Conservation (phyloP, 371 early-diverging fungal genomes). For the Homolaphlyctis polyrhiza region DNA sequence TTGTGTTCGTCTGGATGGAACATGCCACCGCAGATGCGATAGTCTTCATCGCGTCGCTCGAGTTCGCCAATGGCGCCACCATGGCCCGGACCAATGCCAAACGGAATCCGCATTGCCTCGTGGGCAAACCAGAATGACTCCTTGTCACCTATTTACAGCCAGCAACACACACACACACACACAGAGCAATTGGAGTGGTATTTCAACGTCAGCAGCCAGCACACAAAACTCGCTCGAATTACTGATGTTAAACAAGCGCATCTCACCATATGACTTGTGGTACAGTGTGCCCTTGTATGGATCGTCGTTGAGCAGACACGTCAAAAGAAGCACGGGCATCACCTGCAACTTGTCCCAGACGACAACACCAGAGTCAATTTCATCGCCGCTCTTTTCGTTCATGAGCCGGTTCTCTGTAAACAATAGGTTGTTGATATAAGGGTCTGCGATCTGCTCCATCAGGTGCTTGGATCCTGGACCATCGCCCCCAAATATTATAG, state of each 20-base stretch:
- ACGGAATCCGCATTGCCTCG: slow-evolving; percentile 13
- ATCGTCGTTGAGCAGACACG: slow-evolving; percentile 25
- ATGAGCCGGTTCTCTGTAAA: not conserved
- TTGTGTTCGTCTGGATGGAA: slow-evolving; percentile 28
- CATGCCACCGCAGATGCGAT: slow-evolving; percentile 14
- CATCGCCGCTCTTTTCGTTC: slow-evolving; percentile 11
- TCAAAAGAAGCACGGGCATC: slow-evolving; percentile 20
- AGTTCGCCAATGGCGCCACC: slow-evolving; percentile 18
- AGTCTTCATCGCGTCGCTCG: not conserved
- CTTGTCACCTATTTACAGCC: slow-evolving; percentile 25
- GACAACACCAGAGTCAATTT: slow-evolving; percentile 38
- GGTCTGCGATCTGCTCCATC: slow-evolving; percentile 4
- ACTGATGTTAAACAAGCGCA: not conserved
- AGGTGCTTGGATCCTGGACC: slow-evolving; percentile 5
- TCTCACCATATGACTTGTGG: not conserved
- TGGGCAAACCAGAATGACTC: slow-evolving; percentile 23
- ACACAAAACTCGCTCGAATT: not conserved
- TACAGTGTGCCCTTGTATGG: not conserved
- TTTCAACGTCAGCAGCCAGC: not conserved
- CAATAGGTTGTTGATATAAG: not conserved
- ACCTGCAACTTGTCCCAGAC: slow-evolving; percentile 24
- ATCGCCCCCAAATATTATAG: too few species aligned
- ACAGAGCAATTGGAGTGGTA: not conserved
- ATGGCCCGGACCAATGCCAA: slow-evolving; percentile 4
- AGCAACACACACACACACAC: too few species aligned